phyloP scores from a whole-genome alignment of 805 yeast species.

The Pichia cephalocereana region DNA sequence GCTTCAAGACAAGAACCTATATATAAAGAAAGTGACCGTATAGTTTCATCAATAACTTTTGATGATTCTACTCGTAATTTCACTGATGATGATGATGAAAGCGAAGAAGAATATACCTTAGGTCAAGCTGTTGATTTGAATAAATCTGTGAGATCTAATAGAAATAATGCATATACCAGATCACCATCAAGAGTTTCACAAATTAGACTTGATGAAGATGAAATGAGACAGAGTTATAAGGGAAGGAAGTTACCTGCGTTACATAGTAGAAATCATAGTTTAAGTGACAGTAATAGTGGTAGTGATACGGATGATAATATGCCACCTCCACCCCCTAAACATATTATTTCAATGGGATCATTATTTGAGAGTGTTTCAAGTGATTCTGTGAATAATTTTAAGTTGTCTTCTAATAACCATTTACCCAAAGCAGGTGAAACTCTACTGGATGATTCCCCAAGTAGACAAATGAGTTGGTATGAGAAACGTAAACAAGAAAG shows the following conservation, averaged over 20 bases:
- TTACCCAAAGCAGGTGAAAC: neutral
- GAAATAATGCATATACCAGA: neutral
- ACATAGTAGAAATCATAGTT: neutral
- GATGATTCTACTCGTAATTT: neutral
- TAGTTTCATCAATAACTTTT: neutral
- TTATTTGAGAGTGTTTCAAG: constrained; percentile 5
- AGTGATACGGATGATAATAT: constrained; percentile 1
- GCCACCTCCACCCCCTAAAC: constrained; percentile 23
- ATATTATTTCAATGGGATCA: constrained; percentile 16
- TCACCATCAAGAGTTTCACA: neutral
- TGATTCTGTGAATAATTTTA: neutral
- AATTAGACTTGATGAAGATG: constrained; percentile 1
- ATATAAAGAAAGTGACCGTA: neutral
- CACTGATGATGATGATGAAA: neutral
- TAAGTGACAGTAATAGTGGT: neutral
- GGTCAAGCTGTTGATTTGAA: constrained; percentile 21
- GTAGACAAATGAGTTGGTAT: constrained; percentile 3
- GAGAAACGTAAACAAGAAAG: constrained; percentile 3
- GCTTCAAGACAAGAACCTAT: constrained; percentile 10
- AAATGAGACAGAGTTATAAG: constrained; percentile 7
- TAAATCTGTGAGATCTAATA: constrained; percentile 9
- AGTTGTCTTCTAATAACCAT: neutral
- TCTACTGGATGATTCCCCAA: neutral
- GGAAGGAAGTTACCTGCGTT: constrained; percentile 7
- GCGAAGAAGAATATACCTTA: constrained; percentile 13